Evolutionary conservation across 2,329 filamentous ascomycete genomes (phyloP).

Genomic region (Monosporascus ibericus): DNA sequence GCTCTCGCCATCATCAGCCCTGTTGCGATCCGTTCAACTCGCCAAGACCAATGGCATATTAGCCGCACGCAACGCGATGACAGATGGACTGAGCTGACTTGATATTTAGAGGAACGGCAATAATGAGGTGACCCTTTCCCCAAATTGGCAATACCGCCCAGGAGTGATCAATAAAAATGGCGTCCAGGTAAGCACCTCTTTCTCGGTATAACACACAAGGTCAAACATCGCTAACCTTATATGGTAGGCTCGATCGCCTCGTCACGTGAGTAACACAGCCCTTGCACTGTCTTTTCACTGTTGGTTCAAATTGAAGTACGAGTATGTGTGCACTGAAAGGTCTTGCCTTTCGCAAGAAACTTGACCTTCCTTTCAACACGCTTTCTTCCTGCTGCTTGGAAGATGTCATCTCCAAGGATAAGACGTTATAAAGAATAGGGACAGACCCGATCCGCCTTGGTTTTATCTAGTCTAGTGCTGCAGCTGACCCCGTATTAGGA

Average conservation of each 20-base stretch:
- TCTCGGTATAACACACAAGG: background rate
- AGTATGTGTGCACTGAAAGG: background rate
- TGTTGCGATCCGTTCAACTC: background rate
- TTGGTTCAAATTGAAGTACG: background rate
- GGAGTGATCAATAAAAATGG: constrained; percentile 41
- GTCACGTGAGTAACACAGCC: constrained; percentile 64
- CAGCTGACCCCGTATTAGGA: constrained; percentile 42
- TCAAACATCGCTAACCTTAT: constrained; percentile 26
- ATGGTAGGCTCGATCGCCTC: constrained; percentile 67
- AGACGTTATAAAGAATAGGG: background rate
- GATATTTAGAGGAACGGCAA: constrained; percentile 4
- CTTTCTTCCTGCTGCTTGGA: background rate
- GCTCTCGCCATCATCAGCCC: background rate
- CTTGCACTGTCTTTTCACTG: background rate
- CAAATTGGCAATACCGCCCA: constrained; percentile 21
- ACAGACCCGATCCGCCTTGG: background rate
- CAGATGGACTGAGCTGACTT: background rate
- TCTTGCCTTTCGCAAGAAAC: background rate
- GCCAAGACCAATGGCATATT: background rate
- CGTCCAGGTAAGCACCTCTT: constrained; percentile 42
- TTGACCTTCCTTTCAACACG: background rate
- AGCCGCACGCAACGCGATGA: background rate
- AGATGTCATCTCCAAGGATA: background rate
- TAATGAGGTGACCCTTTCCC: constrained; percentile 21
- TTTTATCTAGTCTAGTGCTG: background rate